Conservation (phyloP, 202 grass and related monocot genomes). For the Carex arenaria region DNA sequence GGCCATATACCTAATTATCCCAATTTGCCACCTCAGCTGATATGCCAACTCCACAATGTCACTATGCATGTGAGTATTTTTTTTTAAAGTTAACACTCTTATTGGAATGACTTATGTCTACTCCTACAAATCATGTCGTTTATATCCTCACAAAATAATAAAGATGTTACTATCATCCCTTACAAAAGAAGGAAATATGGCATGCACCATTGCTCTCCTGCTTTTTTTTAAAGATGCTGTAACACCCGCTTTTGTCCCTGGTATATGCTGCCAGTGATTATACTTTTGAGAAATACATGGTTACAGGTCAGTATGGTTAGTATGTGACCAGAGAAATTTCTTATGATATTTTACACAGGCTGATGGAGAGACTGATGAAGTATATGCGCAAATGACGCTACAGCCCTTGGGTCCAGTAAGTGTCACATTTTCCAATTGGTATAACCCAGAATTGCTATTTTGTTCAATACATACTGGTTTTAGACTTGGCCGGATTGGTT, state of each 20-base stretch:
- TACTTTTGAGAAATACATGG: not conserved
- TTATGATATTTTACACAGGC: constrained; percentile 47
- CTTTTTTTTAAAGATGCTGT: not conserved
- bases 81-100: not conserved
- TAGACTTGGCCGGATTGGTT: not conserved
- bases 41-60: constrained; percentile 98
- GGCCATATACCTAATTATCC: constrained; percentile 93
- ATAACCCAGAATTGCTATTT: not conserved
- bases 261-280: not conserved
- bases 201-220: not conserved
- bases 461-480: not conserved
- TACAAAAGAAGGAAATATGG: not conserved
- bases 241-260: not conserved
- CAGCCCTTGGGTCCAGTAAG: constrained; percentile 82
- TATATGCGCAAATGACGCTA: constrained; percentile 97
- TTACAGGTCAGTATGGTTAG: not conserved
- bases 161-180: not conserved
- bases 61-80: constrained; percentile 87
- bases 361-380: constrained; percentile 94
- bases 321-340: not conserved
- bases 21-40: constrained; percentile 81
- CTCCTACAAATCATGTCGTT: not conserved
- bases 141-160: not conserved
- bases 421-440: not conserved
- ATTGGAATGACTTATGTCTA: not conserved